A percentile compares a stretch with the other conserved stretches of the same genome.
Evolutionary conservation across 1,284 basidiomycete genomes (phyloP).

Genomic region (Gomphus sp.): DNA sequence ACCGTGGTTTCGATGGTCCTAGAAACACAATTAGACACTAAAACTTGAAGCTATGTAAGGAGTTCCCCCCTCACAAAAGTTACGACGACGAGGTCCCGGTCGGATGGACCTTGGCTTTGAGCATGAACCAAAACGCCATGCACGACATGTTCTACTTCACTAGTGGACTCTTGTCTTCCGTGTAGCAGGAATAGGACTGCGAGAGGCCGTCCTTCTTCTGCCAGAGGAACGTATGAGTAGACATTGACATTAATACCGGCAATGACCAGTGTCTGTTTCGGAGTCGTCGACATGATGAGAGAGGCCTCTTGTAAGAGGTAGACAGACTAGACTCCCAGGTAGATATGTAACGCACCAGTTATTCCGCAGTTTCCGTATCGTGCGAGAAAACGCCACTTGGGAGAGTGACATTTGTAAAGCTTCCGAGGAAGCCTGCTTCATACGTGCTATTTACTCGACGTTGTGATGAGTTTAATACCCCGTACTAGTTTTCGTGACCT

Average conservation of each 20-base stretch:
- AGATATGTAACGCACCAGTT: too few relatives aligned
- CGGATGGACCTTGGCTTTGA: conserved; percentile 14
- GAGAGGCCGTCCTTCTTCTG: conserved; percentile 23
- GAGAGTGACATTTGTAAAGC: too few relatives aligned
- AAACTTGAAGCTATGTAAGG: not conserved
- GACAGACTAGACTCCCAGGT: too few relatives aligned
- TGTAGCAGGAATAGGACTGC: conserved; percentile 54
- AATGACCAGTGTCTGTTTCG: conserved; percentile 18
- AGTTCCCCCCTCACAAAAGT: conserved; percentile 36
- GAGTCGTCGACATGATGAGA: not conserved
- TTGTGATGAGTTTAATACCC: too few relatives aligned
- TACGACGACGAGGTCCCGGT: conserved; percentile 42
- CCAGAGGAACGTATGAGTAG: conserved; percentile 23
- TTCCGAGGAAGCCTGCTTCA: too few relatives aligned
- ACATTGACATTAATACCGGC: conserved; percentile 39
- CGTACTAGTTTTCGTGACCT: too few relatives aligned
- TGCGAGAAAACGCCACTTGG: too few relatives aligned
- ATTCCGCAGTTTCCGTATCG: too few relatives aligned
- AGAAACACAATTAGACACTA: not conserved
- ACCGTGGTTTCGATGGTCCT: conserved; percentile 81
- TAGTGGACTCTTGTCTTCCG: conserved; percentile 33
- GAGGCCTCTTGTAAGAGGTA: too few relatives aligned
- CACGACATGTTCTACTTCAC: conserved; percentile 22
- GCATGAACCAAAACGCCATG: conserved; percentile 19
- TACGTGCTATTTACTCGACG: too few relatives aligned